Evolutionary conservation across 2,329 filamentous ascomycete genomes (phyloP), one percentile per base, ranked within the genome.

Genomic region (Myotisia sp.): DNA sequence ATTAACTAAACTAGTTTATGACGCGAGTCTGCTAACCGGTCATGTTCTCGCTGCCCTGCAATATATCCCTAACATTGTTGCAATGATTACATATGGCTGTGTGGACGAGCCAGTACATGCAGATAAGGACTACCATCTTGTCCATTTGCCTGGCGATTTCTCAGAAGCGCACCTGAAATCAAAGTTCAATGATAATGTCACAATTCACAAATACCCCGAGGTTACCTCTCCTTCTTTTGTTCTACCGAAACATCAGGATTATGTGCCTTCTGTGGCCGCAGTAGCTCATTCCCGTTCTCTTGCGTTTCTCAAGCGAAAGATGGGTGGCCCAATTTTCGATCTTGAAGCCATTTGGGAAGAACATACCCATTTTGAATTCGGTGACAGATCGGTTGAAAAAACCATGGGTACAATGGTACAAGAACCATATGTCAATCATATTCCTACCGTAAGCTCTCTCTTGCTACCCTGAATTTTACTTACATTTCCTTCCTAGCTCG

Each of bases 261-360:
- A 72, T 52, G 56, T 68, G 37, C 62, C 67, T 38, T 53, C 62
- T 3, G 56, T 66, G 0, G 76, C 75, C 20, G 62, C 67, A 0
- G 59, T 82, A 0, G 65, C 74, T 0, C 79, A 85, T 48, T 79
- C 77, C 0, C 67, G 79, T 2, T 74, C 63, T 35, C 55, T 83
- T 2, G 57, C 63, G 0, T 80, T 81, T 42, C 47, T 85, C 5
- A 83, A 82, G 47, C 65, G 65, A 4, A 56, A 68, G 2, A 56
- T 79, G 2, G 59, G 60, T 0, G 80, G 79, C 0, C 79, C 79
- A 0, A 69, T 65, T 40, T 83, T 85, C 47, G 76, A 85, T 43
- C 68, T 86, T 6, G 81, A 86, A 49, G 66, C 67, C 1, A 75
- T 85, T 31, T 87, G 80, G 80, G 78, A 84, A 5, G 78, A 85